Base-by-base conservation (phyloP, 1,284 basidiomycete genomes). In the Anthracocystis setariae region DNA sequence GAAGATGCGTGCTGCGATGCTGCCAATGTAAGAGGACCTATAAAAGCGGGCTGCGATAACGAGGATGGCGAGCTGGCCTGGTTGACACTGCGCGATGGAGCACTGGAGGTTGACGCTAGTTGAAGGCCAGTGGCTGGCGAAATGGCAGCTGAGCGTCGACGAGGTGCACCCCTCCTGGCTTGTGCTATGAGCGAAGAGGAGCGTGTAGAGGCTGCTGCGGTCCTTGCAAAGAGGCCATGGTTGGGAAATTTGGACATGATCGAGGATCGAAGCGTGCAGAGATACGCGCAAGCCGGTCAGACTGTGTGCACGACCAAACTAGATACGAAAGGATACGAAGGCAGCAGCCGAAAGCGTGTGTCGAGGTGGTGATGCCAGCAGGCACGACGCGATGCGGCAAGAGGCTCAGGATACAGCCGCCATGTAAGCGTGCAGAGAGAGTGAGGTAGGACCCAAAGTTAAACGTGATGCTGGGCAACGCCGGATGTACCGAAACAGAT, bases 181-280 rank as follows among this genome's bases (percentile, higher is more conserved):
- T 64, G 56, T 1, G 67, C 56, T 39, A 58, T 63, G 60, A 58
- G 46, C 12, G 60, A 56, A 12, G 64, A 52, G 46, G 63, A 63
- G 43, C 63, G 54, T 23, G 54, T 57, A 3, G 72, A 67, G n/a
- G 57, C 63, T 13, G 72, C 39, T 18, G 72, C 72, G 17, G 67
- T 67, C 24, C 72, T 56, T 33, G 72, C 49, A n/a, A 74, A 62
- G 38, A 74, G 61, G 40, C 63, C 72, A 49, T 71, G 68, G 33
- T 71, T 71, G 5, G 68, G 68, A n/a, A 74, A 58, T 32, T 74
- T 71, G 43, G 72, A 65, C 72, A 74, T 74, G 47, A 15, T 52
- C 5, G 53, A 3, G 43, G n/a, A 15, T 37, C 8, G 18, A 18
- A 17, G 24, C 3, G 29, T 12, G 29, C 5, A 12, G 7, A 7